phyloP scores from a whole-genome alignment of 2,329 filamentous ascomycete genomes.

The Lachnellula occidentalis region DNA sequence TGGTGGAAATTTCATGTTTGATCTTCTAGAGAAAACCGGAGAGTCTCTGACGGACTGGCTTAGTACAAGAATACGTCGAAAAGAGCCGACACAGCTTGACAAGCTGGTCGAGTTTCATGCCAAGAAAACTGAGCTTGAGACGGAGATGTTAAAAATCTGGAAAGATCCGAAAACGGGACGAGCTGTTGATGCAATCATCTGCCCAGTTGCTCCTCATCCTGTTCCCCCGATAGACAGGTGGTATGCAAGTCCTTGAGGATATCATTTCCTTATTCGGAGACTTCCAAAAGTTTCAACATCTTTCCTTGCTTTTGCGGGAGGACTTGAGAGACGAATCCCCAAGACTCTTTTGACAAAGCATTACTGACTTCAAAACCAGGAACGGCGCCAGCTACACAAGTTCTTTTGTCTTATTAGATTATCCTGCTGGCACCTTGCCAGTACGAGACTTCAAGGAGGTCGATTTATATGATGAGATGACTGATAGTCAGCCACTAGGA shows the following conservation, averaged over 20 bases:
- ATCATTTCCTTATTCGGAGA: no score
- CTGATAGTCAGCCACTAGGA: constrained; percentile 35
- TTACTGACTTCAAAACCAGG: constrained; percentile 1
- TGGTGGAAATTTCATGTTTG: constrained; percentile 49
- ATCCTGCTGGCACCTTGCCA: constrained; percentile 52
- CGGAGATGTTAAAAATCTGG: constrained; percentile 55
- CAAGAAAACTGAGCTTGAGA: constrained; percentile 45
- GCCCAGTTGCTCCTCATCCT: constrained; percentile 58
- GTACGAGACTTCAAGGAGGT: constrained; percentile 42
- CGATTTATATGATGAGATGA: constrained; percentile 48
- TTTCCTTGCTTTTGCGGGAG: no score
- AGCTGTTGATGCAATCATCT: constrained; percentile 55
- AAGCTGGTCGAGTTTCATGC: constrained; percentile 49
- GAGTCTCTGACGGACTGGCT: constrained; percentile 59
- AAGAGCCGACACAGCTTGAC: constrained; percentile 40
- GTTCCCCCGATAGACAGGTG: constrained; percentile 57
- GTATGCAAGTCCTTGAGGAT: no score
- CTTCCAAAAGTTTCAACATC: no score
- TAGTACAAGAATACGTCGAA: constrained; percentile 43
- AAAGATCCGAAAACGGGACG: constrained; percentile 36
- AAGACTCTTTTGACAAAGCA: no score
- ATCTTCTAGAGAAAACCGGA: constrained; percentile 47
- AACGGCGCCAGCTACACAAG: constrained; percentile 58
- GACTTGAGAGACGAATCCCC: no score
- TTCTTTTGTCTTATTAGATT: constrained; percentile 57